A percentile compares a stretch with the other conserved stretches of the same genome.
Evolutionary conservation across 1,284 basidiomycete genomes (phyloP).

Genomic region (Cryptococcus maquisensis): DNA sequence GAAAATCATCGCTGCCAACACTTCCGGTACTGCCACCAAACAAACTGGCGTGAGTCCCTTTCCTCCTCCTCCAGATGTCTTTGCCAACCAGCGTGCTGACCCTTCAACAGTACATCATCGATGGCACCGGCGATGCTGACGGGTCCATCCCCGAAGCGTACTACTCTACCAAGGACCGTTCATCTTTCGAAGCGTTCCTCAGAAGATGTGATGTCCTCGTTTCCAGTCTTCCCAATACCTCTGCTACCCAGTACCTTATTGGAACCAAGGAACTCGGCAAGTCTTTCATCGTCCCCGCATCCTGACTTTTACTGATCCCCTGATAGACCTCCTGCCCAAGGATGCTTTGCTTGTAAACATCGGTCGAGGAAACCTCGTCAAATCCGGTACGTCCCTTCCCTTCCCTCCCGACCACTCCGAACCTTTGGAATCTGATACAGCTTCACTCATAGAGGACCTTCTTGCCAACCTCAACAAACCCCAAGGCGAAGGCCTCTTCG

Average conservation of each 20-base stretch:
- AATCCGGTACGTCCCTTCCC: constrained; percentile 22
- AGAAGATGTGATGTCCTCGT: constrained; percentile 34
- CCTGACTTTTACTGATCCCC: background rate
- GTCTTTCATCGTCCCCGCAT: background rate
- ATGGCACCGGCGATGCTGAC: background rate
- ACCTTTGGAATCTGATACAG: constrained; percentile 13
- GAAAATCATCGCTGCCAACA: constrained; percentile 43
- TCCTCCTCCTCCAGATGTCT: background rate
- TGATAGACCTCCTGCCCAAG: constrained; percentile 22
- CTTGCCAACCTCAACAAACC: background rate
- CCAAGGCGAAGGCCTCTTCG: background rate
- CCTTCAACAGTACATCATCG: background rate
- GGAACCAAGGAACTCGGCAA: background rate
- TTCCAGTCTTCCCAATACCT: constrained; percentile 28
- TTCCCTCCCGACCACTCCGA: background rate
- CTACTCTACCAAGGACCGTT: constrained; percentile 33
- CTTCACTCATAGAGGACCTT: background rate
- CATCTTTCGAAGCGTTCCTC: constrained; percentile 34
- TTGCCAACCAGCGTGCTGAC: background rate
- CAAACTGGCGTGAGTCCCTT: constrained; percentile 1
- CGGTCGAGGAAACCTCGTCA: constrained; percentile 41
- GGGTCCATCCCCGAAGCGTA: constrained; percentile 6
- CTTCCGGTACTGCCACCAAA: constrained; percentile 16
- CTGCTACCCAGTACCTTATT: background rate
- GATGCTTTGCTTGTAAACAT: constrained; percentile 45